Evolutionary conservation across 345 rosid species (phyloP).

Genomic region (Aquilaria malaccensis): DNA sequence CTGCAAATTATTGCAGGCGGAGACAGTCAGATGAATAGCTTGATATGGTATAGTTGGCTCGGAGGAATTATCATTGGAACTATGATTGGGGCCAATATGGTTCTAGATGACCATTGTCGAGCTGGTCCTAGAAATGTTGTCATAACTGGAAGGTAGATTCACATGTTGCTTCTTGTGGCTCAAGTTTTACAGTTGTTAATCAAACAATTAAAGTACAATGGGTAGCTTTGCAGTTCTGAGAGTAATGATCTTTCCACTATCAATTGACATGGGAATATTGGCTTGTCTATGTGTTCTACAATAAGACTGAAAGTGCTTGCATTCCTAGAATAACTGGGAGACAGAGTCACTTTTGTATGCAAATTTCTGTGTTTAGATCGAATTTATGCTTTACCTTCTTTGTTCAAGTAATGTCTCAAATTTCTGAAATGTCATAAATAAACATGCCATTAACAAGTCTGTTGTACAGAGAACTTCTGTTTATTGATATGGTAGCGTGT

Average conservation of each 20-base stretch:
- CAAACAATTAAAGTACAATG: not conserved
- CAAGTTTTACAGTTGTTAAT: too few species aligned
- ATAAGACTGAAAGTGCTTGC: too few species aligned
- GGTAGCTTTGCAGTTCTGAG: too few species aligned
- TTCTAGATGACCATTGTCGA: constrained; percentile 85
- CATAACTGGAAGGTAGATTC: constrained; percentile 79
- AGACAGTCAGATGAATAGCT: constrained; percentile 66
- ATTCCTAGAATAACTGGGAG: too few species aligned
- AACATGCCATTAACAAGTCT: constrained; percentile 2
- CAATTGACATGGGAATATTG: not conserved
- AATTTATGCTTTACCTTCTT: too few species aligned
- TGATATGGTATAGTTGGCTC: constrained; percentile 98
- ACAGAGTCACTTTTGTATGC: too few species aligned
- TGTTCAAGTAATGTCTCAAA: too few species aligned
- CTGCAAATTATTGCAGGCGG: constrained; percentile 51
- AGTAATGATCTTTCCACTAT: not conserved
- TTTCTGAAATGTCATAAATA: not conserved
- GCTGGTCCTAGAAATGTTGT: constrained; percentile 95
- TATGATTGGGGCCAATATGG: constrained; percentile 89
- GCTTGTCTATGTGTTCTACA: not conserved
- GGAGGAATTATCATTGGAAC: constrained; percentile 94
- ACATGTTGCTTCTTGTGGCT: not conserved
- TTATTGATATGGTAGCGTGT: constrained; percentile 8
- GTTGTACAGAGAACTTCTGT: constrained; percentile 2
- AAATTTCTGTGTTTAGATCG: too few species aligned